phyloP scores from a whole-genome alignment of 208 protist species.

The Acanthamoeba quina region DNA sequence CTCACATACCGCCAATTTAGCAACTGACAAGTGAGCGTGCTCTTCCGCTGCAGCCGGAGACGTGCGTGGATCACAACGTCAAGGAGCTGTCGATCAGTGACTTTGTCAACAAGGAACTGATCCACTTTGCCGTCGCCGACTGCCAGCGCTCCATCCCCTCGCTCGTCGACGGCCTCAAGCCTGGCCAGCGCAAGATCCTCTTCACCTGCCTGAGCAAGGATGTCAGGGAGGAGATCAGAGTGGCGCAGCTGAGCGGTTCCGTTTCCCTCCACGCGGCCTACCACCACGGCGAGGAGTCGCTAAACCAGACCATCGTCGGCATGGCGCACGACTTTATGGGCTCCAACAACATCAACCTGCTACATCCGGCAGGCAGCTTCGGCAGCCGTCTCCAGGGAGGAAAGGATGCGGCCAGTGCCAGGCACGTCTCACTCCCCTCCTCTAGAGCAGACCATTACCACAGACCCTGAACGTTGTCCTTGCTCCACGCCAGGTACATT shows the following conservation, averaged over 20 bases:
- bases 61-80: slow-evolving; percentile 83
- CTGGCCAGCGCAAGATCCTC: slow-evolving; percentile 99
- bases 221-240: slow-evolving; percentile 98
- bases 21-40: too few species aligned
- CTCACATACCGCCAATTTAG: too few species aligned
- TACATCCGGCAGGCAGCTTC: slow-evolving; percentile 98
- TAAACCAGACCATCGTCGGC: slow-evolving; percentile 98
- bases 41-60: slow-evolving; percentile 64
- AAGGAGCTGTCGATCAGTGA: slow-evolving; percentile 87
- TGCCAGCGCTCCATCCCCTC: slow-evolving; percentile 95
- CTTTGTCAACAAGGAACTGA: slow-evolving; percentile 99
- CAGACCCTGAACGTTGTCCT: neutral
- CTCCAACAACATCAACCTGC: slow-evolving; percentile 99
- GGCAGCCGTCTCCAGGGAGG: slow-evolving; percentile 98
- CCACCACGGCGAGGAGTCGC: slow-evolving; percentile 99
- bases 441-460: neutral
- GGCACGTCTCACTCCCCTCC: slow-evolving; percentile 95
- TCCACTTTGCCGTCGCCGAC: slow-evolving; percentile 98
- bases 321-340: slow-evolving; percentile 99
- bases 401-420: slow-evolving; percentile 97
- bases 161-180: slow-evolving; percentile 99
- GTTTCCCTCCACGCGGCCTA: slow-evolving; percentile 94
- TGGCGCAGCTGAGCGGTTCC: slow-evolving; percentile 99
- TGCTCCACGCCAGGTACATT: too few species aligned
- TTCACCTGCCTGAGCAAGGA: slow-evolving; percentile 99